A percentile compares a stretch with the other conserved stretches of the same genome.
Evolutionary conservation across 768 basidiomycete genomes (phyloP).

Genomic region (Strobilomyces confusus): DNA sequence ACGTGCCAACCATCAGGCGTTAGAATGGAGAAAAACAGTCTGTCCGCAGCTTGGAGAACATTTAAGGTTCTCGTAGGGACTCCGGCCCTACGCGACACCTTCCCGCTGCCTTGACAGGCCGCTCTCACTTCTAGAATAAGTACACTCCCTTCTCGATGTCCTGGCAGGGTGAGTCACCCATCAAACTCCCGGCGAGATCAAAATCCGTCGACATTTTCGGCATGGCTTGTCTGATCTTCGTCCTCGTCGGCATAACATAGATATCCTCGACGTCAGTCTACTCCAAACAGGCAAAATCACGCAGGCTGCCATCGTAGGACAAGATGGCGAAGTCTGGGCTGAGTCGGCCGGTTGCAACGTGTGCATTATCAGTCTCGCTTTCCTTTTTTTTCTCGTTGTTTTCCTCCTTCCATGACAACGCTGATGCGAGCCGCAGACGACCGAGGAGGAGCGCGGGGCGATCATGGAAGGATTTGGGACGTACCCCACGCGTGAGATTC

Average conservation of each 20-base stretch:
- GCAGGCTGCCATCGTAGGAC: constrained; percentile 54
- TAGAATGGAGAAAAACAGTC: not conserved
- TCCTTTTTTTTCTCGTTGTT: not conserved
- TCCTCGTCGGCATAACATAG: constrained; percentile 36
- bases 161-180: constrained; percentile 23
- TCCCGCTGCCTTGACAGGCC: not conserved
- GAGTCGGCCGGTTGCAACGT: constrained; percentile 25
- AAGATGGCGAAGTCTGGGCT: constrained; percentile 32
- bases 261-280: constrained; percentile 79
- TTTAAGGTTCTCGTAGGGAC: not conserved
- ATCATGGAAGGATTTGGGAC: constrained; percentile 19
- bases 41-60: not conserved
- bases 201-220: not conserved
- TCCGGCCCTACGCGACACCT: not conserved
- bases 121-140: not conserved
- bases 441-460: constrained; percentile 17
- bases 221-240: not conserved
- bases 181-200: not conserved
- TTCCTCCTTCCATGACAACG: not conserved
- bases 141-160: constrained; percentile 16
- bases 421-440: constrained; percentile 14
- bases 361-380: constrained; percentile 10
- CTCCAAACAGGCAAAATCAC: constrained; percentile 69
- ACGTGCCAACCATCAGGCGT: not conserved
- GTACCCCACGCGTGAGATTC: constrained; percentile 20